Evolutionary conservation across 2,329 filamentous ascomycete genomes (phyloP), one percentile per base, ranked within the genome.

Genomic region (Akanthomyces lecanii): DNA sequence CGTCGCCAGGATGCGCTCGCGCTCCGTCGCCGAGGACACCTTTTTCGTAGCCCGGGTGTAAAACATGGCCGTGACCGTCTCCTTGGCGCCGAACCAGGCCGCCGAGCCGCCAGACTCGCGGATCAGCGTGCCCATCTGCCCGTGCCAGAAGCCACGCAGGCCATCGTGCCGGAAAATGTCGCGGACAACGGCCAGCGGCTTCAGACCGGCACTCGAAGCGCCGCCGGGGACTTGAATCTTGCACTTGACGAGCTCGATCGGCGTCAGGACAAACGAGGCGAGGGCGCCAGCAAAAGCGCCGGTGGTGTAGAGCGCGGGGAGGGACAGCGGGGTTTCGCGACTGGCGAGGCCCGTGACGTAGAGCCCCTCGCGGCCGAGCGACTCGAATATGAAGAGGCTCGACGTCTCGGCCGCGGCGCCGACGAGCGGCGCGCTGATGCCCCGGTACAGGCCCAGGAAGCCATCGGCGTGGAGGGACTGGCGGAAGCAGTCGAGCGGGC

Each of bases 211-310:
- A 3, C 74, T 74, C 2, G 71, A 71, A 28, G 72, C 80, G 28
- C 78, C 76, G 2, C 70, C 71, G 11, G 83, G 91, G 0, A 94
- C 93, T 75, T 99, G 95, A 78, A 99, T 96, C 77, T 95, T 96
- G 84, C 95, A 99, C 78, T 99, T 99, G 73, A 99, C 90, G 59
- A 99, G 85, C 78, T 99, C 95, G 68, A 99, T 92, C 0, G 95
- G 95, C 0, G 95, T 99, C 65, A 99, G 85, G 38, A 97, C 86
- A 54, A 97, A 82, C 0, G 92, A 97, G 0, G 95, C 96, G 71
- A 97, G 90, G 45, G 90, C 89, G 40, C 95, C 95, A 1, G 93
- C 89, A 63, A 91, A 89, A 55, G 91, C 94, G 53, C 95, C 95
- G 21, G 92, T 96, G 58, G 87, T 78, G 74, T 91, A 85, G 18